phyloP scores from a whole-genome alignment of 371 early-diverging fungal species.

The Mucor sp. region DNA sequence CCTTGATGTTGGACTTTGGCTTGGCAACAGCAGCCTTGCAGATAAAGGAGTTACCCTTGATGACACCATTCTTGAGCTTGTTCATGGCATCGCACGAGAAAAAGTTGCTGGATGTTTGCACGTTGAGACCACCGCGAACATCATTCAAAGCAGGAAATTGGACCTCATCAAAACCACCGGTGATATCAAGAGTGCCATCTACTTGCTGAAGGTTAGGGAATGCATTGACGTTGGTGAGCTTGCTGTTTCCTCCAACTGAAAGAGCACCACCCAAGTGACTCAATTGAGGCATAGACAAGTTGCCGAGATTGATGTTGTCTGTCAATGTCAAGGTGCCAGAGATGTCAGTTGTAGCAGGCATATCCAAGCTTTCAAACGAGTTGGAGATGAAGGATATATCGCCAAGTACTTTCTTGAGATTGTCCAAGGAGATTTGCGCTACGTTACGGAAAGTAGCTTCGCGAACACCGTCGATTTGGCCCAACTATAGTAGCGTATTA shows the following conservation, averaged over 20 bases:
- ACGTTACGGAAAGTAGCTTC: constrained; percentile 42
- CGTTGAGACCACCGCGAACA: constrained; percentile 48
- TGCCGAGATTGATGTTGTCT: constrained; percentile 45
- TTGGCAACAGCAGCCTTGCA: constrained; percentile 33
- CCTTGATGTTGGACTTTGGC: constrained; percentile 30
- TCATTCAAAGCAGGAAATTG: constrained; percentile 42
- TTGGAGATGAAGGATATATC: constrained; percentile 54
- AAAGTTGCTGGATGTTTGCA: constrained; percentile 39
- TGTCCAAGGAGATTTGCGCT: constrained; percentile 29
- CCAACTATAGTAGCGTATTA: too few species aligned
- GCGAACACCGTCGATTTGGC: constrained; percentile 20
- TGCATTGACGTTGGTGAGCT: constrained; percentile 38
- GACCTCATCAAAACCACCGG: constrained; percentile 51
- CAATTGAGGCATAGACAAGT: constrained; percentile 47
- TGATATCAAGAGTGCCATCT: constrained; percentile 54
- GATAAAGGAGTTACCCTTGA: constrained; percentile 39
- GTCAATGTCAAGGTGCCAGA: constrained; percentile 52
- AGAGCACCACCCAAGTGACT: constrained; percentile 56
- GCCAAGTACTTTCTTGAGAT: constrained; percentile 38
- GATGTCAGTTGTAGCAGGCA: constrained; percentile 41
- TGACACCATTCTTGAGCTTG: constrained; percentile 33
- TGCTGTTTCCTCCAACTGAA: constrained; percentile 48
- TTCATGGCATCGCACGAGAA: constrained; percentile 39
- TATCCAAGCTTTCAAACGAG: constrained; percentile 31
- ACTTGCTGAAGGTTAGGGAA: constrained; percentile 53